A percentile compares a stretch with the other conserved stretches of the same genome.
phyloP scores from a whole-genome alignment of 1,284 basidiomycete species.

The Ustanciosporium gigantosporum region DNA sequence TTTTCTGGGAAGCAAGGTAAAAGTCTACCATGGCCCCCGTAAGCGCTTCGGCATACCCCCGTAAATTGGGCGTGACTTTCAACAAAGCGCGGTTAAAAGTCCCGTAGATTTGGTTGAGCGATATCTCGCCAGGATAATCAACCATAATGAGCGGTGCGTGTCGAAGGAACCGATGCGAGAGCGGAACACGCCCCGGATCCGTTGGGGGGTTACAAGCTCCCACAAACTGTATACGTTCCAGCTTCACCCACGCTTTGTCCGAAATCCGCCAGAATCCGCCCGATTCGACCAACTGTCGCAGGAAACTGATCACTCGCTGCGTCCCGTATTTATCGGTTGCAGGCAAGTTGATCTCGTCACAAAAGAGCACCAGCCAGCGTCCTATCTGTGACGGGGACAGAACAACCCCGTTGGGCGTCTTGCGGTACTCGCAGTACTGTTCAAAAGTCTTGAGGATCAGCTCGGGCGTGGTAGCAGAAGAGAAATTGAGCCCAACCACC shows the following conservation, averaged over 20 bases:
- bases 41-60: constrained; percentile 89
- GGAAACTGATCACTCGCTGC: constrained; percentile 96
- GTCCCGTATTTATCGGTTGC: constrained; percentile 98
- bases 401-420: constrained; percentile 94
- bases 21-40: constrained; percentile 97
- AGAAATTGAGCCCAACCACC: constrained; percentile 98
- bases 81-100: constrained; percentile 97
- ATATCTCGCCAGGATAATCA: constrained; percentile 95
- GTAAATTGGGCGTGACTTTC: constrained; percentile 90
- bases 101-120: constrained; percentile 97
- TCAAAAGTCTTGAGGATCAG: constrained; percentile 98
- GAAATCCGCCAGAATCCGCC: constrained; percentile 93
- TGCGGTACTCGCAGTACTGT: constrained; percentile 98
- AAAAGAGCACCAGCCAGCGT: constrained; percentile 97
- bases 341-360: constrained; percentile 98
- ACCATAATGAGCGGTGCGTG: constrained; percentile 99
- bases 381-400: constrained; percentile 93
- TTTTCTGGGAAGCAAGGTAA: constrained; percentile 89
- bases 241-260: constrained; percentile 95
- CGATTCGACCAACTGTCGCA: constrained; percentile 92
- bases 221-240: constrained; percentile 98
- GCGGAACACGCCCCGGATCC: constrained; percentile 98
- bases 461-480: constrained; percentile 96
- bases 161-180: constrained; percentile 93
- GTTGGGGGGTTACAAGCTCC: constrained; percentile 99